Evolutionary conservation across 1,284 basidiomycete species (phyloP).

Genomic region (Puccinia polysora): DNA sequence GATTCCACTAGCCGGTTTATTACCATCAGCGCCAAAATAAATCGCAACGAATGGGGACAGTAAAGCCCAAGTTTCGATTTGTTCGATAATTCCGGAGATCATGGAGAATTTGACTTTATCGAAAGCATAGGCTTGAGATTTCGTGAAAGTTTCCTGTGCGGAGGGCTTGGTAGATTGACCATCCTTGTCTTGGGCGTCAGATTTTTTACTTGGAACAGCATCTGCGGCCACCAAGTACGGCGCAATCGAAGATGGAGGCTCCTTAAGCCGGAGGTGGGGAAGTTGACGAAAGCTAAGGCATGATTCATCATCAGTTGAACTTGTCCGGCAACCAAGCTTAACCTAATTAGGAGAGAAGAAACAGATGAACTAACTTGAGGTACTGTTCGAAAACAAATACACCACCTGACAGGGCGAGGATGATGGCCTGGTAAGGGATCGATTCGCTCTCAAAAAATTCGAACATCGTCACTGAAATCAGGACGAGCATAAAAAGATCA

Average conservation of each 20-base stretch:
- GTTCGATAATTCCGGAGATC: slow-evolving; percentile 68
- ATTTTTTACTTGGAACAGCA: slow-evolving; percentile 11
- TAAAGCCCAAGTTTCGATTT: slow-evolving; percentile 60
- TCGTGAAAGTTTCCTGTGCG: slow-evolving; percentile 68
- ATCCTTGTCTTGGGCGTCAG: background rate
- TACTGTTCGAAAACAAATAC: slow-evolving; percentile 79
- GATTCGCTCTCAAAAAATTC: slow-evolving; percentile 24
- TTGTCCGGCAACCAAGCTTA: slow-evolving; percentile 6
- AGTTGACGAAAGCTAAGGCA: slow-evolving; percentile 76
- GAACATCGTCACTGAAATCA: too few species aligned
- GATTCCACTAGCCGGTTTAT: slow-evolving; percentile 25
- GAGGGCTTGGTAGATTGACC: background rate
- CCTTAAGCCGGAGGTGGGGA: slow-evolving; percentile 69
- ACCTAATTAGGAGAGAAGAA: background rate
- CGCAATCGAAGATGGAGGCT: slow-evolving; percentile 71
- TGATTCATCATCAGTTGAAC: background rate
- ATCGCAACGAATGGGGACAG: slow-evolving; percentile 45
- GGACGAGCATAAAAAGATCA: too few species aligned
- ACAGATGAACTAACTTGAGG: slow-evolving; percentile 62
- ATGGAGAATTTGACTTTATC: slow-evolving; percentile 86
- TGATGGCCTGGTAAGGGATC: slow-evolving; percentile 56
- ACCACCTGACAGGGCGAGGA: slow-evolving; percentile 68
- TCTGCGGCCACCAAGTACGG: slow-evolving; percentile 59
- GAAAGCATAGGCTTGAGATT: slow-evolving; percentile 82
- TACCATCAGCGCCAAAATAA: slow-evolving; percentile 49